These are phyloP conservation scores for Westerdykella aurantiaca DNA, from an alignment of 2,329 filamentous ascomycete genomes.

Conservation along the genomic window DNA sequence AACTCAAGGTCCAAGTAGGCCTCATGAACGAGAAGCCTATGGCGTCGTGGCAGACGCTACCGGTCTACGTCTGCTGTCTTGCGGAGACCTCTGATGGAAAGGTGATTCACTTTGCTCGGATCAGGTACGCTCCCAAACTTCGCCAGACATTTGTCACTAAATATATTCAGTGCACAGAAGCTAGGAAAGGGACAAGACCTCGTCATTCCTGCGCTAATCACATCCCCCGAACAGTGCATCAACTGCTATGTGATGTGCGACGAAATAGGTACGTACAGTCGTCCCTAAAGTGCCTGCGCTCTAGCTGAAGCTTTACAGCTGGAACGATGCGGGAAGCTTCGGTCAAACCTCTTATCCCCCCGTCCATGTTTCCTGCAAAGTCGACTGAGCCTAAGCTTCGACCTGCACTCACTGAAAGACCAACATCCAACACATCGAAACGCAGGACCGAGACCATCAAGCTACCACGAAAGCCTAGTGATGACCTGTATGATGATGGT, in stretches of 20 bases:
- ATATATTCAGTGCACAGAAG: slow-evolving; percentile 56
- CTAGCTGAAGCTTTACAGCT: slow-evolving; percentile 36
- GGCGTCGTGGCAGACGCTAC: slow-evolving; percentile 57
- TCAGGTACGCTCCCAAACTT: slow-evolving; percentile 40
- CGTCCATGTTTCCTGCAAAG: slow-evolving; percentile 40
- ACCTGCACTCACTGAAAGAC: slow-evolving; percentile 9
- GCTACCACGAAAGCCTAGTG: slow-evolving; percentile 19
- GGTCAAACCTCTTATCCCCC: slow-evolving; percentile 46
- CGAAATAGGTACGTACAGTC: slow-evolving; percentile 57
- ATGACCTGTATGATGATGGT: slow-evolving; percentile 51
- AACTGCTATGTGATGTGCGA: slow-evolving; percentile 75
- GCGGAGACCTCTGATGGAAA: slow-evolving; percentile 64
- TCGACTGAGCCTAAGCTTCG: slow-evolving; percentile 8
- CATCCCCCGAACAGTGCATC: slow-evolving; percentile 52
- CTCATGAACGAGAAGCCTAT: slow-evolving; percentile 63
- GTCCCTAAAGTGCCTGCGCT: background rate
- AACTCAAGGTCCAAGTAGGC: slow-evolving; percentile 61
- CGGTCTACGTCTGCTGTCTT: slow-evolving; percentile 67
- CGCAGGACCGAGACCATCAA: slow-evolving; percentile 18
- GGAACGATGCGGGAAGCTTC: slow-evolving; percentile 52
- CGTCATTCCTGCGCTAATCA: slow-evolving; percentile 54
- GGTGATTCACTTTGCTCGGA: slow-evolving; percentile 62
- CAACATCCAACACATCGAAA: slow-evolving; percentile 27
- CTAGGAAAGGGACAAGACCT: slow-evolving; percentile 59
- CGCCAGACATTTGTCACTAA: slow-evolving; percentile 3